Conservation (phyloP, 306 rosid species). For the Quercus variabilis region DNA sequence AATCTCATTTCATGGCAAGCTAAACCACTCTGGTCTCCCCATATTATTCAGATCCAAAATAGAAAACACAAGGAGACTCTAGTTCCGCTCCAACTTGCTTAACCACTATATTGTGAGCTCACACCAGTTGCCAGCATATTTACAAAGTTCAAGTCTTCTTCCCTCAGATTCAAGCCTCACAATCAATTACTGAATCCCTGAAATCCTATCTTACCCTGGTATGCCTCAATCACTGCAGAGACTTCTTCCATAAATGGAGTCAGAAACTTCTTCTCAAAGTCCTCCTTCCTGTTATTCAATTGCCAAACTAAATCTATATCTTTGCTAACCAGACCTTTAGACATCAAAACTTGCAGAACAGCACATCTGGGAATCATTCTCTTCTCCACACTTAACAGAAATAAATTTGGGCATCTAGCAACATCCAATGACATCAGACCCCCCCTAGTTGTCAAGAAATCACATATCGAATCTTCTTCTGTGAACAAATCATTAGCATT, state of each 20-base stretch:
- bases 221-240: background rate
- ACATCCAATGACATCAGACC: background rate
- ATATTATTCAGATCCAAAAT: background rate
- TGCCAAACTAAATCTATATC: background rate
- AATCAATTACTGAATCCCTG: background rate
- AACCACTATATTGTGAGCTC: background rate
- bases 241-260: background rate
- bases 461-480: background rate
- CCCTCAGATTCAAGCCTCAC: background rate
- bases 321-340: background rate
- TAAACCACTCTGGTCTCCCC: background rate
- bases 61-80: background rate
- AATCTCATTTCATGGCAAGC: background rate
- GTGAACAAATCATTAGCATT: background rate
- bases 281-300: background rate
- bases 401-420: background rate
- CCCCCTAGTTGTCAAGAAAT: background rate
- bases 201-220: background rate
- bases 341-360: background rate
- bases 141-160: background rate
- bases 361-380: constrained; percentile 3
- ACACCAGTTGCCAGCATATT: background rate
- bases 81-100: background rate
- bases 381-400: background rate
- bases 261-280: background rate